Evolutionary conservation across 352 stramenopile genomes (phyloP), one percentile per base, ranked within the genome.

Genomic region (Globisporangium megalacanthum): DNA sequence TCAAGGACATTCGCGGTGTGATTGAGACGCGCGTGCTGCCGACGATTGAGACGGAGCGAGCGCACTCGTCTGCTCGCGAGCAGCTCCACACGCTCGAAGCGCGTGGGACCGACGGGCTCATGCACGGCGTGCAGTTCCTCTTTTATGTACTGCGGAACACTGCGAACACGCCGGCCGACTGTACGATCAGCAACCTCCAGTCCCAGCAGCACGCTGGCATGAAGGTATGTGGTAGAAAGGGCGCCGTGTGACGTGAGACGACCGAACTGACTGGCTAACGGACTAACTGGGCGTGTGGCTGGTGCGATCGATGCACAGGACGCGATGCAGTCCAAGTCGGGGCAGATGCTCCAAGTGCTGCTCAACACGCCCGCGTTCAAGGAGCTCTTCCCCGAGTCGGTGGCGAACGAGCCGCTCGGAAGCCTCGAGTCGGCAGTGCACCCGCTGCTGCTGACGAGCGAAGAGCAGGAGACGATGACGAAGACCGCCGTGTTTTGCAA

Each of bases 61-160:
- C 83, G 3, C 81, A 94, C 60, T 90, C 81, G 56, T 94, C 81
- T 1, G 83, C 81, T 2, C 79, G 83, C 50, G 83, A 94, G 56
- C 83, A 94, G 53, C 66, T 94, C 1, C 79, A 89, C 56, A 89
- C 79, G 20, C 48, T 94, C 13, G 83, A 94, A 65, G 83, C 81
- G 5, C 69, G 83, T 33, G 83, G 81, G 45, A 90, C 79, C 13
- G 81, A 92, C 55, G 83, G 79, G 35, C 74, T 94, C 25, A 90
- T 94, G 79, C 83, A 94, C 56, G 83, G 83, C 39, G 81, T 94
- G 46, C 83, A 94, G 63, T 94, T 94, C 55, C 65, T 94, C 25
- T 94, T 94, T 42, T 94, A 94, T 54, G 83, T 94, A 58, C 68
- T 94, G 25, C 71, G 83, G 0, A 94, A 94, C 54, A 91, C 83